Base-by-base conservation (phyloP, 257 asterid species). In the Ophiorrhiza pumila region DNA sequence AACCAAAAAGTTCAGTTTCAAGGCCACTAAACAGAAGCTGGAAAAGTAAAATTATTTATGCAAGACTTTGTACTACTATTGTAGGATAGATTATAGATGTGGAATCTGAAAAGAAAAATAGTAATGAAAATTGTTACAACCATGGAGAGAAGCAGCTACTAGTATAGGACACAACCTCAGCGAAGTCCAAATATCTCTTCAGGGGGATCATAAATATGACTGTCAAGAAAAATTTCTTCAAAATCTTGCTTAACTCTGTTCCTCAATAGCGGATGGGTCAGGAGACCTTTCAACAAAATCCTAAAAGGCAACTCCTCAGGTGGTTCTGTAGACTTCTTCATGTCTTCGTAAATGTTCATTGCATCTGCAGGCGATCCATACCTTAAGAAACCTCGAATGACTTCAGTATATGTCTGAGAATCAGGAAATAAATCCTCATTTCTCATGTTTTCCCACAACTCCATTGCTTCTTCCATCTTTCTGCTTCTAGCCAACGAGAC, bases 281-380 rank as follows among this genome's bases (percentile, higher is more conserved):
- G 82, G 71, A 95, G 98, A 17, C 99, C 99, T 82, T 92, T 95
- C 74, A 95, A 64, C 76, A 95, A 75, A 78, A 95, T 83, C 84
- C 99, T 89, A 78, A 92, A 92, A 31, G 98, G 98, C 81, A 88
- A 65, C 77, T 90, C 92, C 22, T 95, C 99, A 0, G 99, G 98
- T 71, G 87, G 99, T 13, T 92, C 96, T 23, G 99, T 98, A 77
- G 93, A 88, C 69, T 85, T 89, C 56, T 90, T 90, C 99, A 92
- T 92, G 82, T 92, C 98, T 80, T 95, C 99, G 11, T 79, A 95
- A 34, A 95, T 65, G 82, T 95, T 95, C 99, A 95, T 95, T 78
- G 99, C 98, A 65, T 92, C 99, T 29, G 93, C 96, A 68, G 99
- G 99, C 61, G 99, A 95, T 55, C 98, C 99, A 25, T 86, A 79